Evolutionary conservation across 345 rosid species (phyloP), one percentile per base, ranked within the genome.

Genomic region (Moricandia moricandioides): DNA sequence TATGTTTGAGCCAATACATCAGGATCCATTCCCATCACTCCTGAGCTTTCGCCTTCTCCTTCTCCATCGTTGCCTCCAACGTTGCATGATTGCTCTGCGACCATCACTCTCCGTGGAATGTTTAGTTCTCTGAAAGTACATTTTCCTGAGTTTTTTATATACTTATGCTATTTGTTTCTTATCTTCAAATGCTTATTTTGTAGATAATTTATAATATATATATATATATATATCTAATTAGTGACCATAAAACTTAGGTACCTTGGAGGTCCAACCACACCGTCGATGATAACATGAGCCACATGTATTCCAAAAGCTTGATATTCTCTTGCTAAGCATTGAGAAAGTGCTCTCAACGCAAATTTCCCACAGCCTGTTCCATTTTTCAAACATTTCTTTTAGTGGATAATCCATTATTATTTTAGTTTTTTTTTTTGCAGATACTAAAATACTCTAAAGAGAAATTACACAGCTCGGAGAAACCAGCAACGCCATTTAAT

Each of bases 1-100:
- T 91, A 94, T 65, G 98, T 91, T 73, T 84, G 90, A 82, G 98
- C 97, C 79, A 91, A 72, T 45, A 85, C 84, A 80, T 91, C 93
- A 0, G 98, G 97, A 83, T 94, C 96, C 97, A 66, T 73, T 78
- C 81, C 81, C 70, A 62, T 78, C 45, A 61, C 78, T 62, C 81
- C 81, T 3, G 70, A 72, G 70, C 81, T 78, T 68, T 78, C 81
- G 31, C 81, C 81, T 78, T 78, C 81, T 52, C 78, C 81, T 78
- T 78, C 81, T 78, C 78, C 74, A 37, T 72, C 75, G 13, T 47
- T 60, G 54, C 65, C 71, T 69, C 81, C 29, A 60, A 67, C 3
- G 65, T 62, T 72, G 26, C 80, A 86, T 7, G 82, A 83, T 58
- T 87, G 88, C 60, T 83, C 87, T 78, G 83, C 85, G 52, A 71